Evolutionary conservation across 305 asterid genomes (phyloP).

Genomic region (Rubia occidens): DNA sequence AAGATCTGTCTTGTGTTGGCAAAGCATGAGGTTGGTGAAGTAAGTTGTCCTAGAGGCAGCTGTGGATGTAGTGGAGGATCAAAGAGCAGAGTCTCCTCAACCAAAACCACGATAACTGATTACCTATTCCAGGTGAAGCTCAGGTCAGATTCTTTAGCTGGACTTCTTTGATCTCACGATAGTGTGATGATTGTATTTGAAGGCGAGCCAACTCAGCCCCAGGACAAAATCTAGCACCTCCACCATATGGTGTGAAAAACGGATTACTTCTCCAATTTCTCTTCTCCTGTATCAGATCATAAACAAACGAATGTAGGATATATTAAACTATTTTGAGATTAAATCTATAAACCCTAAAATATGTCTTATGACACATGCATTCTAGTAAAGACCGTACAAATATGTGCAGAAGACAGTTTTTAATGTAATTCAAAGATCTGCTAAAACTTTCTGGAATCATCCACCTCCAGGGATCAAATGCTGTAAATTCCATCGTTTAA

Average conservation of each 20-base stretch:
- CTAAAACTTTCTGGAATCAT: conserved; percentile 41
- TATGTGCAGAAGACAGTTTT: background rate
- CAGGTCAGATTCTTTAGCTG: conserved; percentile 1
- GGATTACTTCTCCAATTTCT: conserved; percentile 77
- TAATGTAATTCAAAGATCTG: background rate
- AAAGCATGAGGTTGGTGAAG: background rate
- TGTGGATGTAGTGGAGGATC: background rate
- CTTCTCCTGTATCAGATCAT: conserved; percentile 44
- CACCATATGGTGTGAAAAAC: conserved; percentile 77
- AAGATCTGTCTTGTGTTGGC: background rate
- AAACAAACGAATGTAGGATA: background rate
- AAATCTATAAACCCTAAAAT: background rate
- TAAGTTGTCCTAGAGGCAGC: background rate
- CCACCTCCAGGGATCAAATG: conserved; percentile 94
- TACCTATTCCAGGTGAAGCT: background rate
- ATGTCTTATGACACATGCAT: background rate
- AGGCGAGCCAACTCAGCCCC: conserved; percentile 95
- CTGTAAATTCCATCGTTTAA: conserved; percentile 45
- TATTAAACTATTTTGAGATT: background rate
- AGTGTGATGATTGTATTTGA: conserved; percentile 29
- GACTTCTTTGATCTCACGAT: background rate
- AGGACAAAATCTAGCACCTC: conserved; percentile 84
- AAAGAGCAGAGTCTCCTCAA: background rate
- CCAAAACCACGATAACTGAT: background rate
- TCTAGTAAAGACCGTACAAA: background rate